Base-by-base conservation (phyloP, 768 basidiomycete genomes). In the Mycena haematopus region DNA sequence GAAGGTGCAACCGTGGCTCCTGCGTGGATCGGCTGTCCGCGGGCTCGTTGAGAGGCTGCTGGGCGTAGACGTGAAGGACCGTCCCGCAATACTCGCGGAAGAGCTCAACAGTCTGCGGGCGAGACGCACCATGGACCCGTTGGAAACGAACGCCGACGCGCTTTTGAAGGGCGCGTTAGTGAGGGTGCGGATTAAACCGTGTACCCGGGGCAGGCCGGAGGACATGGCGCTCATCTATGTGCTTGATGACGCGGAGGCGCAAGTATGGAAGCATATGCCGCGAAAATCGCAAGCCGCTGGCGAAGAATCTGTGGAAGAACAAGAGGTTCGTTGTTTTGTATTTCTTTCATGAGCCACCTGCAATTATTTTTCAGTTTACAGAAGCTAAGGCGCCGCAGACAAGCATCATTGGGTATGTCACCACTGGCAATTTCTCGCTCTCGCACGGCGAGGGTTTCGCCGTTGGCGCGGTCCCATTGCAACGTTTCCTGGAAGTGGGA, bases 371-470 rank as follows among this genome's bases (percentile, higher is more conserved):
- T 58, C 46, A 89, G 88, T 69, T 87, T 4, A 81, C 80, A 14
- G 77, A 80, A 61, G 65, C 73, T 7, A 72, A 75, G 8, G 80
- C 86, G 6, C 68, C 77, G 1, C 70, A 79, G 50, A 72, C 77
- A 3, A 71, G 75, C 3, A 80, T 92, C 25, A 85, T 96, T 55
- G 96, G 96, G 0, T 92, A 91, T 69, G 81, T 95, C 21, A 93
- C 94, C 0, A 89, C 91, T 2, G 96, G 95, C 0, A 88, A 87
- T 62, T 90, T 84, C 71, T 96, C 95, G 1, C 81, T 98, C 9
- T 82, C 86, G 0, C 83, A 87, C 29, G 96, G 96, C 0, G 77
- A 84, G 61, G 95, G 93, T 0, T 86, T 86, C 68, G 95, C 86
- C 2, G 80, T 97, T 14, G 96, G 88, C 19, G 86, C 88, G 0